Evolutionary conservation across 257 asterid species (phyloP).

Genomic region (Gardenia jasminoides): DNA sequence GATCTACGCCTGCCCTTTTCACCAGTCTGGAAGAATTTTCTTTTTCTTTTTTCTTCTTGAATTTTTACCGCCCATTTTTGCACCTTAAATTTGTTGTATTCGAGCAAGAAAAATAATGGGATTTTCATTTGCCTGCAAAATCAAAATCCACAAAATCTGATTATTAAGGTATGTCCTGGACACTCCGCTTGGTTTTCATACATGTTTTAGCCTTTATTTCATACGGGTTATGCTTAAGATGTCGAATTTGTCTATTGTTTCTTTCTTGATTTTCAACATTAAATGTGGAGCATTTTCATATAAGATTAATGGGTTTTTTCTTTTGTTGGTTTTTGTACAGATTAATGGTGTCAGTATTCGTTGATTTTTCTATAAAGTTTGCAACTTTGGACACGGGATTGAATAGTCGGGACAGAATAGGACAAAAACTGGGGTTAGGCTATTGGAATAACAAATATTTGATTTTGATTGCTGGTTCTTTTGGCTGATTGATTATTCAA

Average conservation of each 20-base stretch:
- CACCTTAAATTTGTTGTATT: not conserved
- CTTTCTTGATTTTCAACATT: slow-evolving; percentile 17
- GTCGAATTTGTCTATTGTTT: slow-evolving; percentile 9
- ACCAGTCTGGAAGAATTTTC: slow-evolving; percentile 22
- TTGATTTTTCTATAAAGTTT: slow-evolving; percentile 31
- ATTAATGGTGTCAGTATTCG: slow-evolving; percentile 41
- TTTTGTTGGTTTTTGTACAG: slow-evolving; percentile 26
- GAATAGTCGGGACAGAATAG: slow-evolving; percentile 25
- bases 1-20: slow-evolving; percentile 38
- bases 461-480: slow-evolving; percentile 25
- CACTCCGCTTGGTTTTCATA: slow-evolving; percentile 10
- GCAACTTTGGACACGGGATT: slow-evolving; percentile 41
- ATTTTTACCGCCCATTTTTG: too few species aligned
- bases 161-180: slow-evolving; percentile 27
- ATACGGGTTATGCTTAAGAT: not conserved
- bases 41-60: slow-evolving; percentile 7
- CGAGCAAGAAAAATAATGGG: slow-evolving; percentile 19
- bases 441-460: slow-evolving; percentile 23
- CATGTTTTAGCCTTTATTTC: slow-evolving; percentile 11
- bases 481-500: slow-evolving; percentile 15
- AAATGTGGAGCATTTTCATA: slow-evolving; percentile 4
- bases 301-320: slow-evolving; percentile 4
- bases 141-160: slow-evolving; percentile 21
- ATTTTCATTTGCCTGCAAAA: slow-evolving; percentile 20
- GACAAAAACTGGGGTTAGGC: slow-evolving; percentile 23